Percentiles rank a stretch among this genome's conserved stretches.
Evolutionary conservation across 2,329 filamentous ascomycete species (phyloP).

Genomic region (Diplodia intermedia): DNA sequence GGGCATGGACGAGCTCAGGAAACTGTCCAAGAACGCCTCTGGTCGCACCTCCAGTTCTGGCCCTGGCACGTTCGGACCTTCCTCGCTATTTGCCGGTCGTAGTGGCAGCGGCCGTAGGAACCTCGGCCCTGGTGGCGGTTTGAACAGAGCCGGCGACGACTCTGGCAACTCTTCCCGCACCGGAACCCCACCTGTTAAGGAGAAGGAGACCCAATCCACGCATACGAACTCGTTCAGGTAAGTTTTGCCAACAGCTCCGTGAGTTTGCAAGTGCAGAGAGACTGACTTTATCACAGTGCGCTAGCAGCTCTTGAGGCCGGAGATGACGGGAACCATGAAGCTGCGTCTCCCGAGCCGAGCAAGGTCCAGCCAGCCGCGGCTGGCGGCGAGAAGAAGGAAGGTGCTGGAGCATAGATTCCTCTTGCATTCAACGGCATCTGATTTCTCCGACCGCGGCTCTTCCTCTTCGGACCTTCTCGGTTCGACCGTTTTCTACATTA

Average conservation of each 20-base stretch:
- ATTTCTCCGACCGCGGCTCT: conserved; percentile 18
- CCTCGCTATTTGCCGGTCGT: conserved; percentile 85
- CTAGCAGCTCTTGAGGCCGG: conserved; percentile 58
- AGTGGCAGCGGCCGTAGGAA: conserved; percentile 85
- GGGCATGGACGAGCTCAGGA: conserved; percentile 87
- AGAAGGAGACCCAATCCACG: conserved; percentile 64
- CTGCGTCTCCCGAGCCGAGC: conserved; percentile 35
- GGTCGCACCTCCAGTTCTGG: conserved; percentile 66
- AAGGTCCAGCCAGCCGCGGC: conserved; percentile 39
- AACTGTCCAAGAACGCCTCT: conserved; percentile 69
- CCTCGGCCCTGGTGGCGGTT: conserved; percentile 71
- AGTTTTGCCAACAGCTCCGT: conserved; percentile 45
- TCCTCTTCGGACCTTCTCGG: conserved; percentile 22
- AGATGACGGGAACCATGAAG: conserved; percentile 57
- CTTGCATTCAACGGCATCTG: conserved; percentile 29
- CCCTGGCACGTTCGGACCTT: conserved; percentile 72
- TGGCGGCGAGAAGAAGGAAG: conserved; percentile 34
- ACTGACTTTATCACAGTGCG: conserved; percentile 50
- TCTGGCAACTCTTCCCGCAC: conserved; percentile 88
- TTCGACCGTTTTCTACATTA: conserved; percentile 25
- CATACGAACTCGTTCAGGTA: conserved; percentile 94
- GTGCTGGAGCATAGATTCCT: conserved; percentile 41
- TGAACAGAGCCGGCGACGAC: conserved; percentile 79
- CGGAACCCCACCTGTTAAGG: conserved; percentile 78
- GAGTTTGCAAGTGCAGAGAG: conserved; percentile 33